These are phyloP conservation scores for Rhododendron ovatum DNA, from an alignment of 148 eudicot genomes.

Conservation along the genomic window DNA sequence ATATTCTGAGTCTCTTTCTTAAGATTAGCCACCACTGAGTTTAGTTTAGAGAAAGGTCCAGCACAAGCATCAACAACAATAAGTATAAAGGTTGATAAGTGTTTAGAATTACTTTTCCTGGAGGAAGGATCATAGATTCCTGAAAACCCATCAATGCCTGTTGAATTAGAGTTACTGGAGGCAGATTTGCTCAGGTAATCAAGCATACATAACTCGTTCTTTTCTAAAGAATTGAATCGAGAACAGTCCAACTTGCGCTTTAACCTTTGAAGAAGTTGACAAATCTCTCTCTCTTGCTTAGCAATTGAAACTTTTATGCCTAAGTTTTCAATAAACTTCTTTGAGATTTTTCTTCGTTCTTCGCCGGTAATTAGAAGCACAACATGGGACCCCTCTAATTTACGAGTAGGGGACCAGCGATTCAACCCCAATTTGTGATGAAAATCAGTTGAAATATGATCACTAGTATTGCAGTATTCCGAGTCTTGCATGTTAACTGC, in stretches of 20 bases:
- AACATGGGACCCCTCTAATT: neutral
- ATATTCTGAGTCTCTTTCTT: neutral
- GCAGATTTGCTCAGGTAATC: neutral
- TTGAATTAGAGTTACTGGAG: neutral
- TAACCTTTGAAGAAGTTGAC: neutral
- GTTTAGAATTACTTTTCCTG: neutral
- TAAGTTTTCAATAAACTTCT: neutral
- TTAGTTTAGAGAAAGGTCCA: neutral
- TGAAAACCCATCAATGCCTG: neutral
- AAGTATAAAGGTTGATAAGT: neutral
- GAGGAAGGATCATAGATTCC: neutral
- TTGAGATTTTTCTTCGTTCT: neutral
- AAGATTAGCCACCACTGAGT: neutral
- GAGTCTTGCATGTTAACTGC: neutral
- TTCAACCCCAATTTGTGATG: neutral
- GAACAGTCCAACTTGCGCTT: neutral
- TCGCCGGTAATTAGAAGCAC: neutral
- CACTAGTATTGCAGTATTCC: neutral
- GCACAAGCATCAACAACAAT: slow-evolving; percentile 10
- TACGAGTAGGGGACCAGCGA: neutral
- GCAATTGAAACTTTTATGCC: neutral
- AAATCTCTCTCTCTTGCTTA: neutral
- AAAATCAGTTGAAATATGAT: neutral
- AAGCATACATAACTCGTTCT: neutral
- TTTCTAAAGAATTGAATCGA: neutral